A percentile compares a stretch with the other conserved stretches of the same genome.
phyloP scores from a whole-genome alignment of 768 basidiomycete genomes.

The Trametes punicea region DNA sequence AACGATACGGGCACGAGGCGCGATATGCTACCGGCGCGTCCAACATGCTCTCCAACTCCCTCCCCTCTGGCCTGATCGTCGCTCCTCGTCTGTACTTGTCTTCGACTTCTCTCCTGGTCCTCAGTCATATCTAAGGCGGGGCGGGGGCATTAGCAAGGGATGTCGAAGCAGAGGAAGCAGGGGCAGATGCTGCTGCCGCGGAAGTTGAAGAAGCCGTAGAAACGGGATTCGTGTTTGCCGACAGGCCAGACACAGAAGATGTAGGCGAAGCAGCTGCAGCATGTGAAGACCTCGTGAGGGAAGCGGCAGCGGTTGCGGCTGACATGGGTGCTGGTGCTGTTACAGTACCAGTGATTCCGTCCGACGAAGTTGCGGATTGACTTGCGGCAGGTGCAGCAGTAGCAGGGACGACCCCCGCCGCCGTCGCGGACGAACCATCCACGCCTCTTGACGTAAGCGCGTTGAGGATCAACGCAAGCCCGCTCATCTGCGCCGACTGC shows the following conservation, averaged over 20 bases:
- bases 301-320: background rate
- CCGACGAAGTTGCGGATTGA: background rate
- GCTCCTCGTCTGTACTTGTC: background rate
- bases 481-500: slow-evolving; percentile 74
- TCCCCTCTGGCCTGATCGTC: slow-evolving; percentile 18
- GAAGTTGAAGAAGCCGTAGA: slow-evolving; percentile 7
- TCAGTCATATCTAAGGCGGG: background rate
- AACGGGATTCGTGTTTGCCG: background rate
- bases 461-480: slow-evolving; percentile 67
- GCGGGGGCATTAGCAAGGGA: background rate
- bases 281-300: background rate
- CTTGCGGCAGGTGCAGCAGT: background rate
- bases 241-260: slow-evolving; percentile 1
- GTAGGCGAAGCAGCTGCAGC: background rate
- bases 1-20: slow-evolving; percentile 8
- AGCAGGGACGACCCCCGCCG: background rate
- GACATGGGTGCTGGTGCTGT: background rate
- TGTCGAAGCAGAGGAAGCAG: background rate
- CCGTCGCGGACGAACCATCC: slow-evolving; percentile 5
- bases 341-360: background rate
- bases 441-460: slow-evolving; percentile 56
- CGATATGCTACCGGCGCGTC: background rate
- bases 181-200: background rate
- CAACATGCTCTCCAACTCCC: background rate
- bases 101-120: background rate